These are phyloP conservation scores for Paramecium sexaurelia DNA, from an alignment of 73 alveolate species.

Conservation along the genomic window DNA sequence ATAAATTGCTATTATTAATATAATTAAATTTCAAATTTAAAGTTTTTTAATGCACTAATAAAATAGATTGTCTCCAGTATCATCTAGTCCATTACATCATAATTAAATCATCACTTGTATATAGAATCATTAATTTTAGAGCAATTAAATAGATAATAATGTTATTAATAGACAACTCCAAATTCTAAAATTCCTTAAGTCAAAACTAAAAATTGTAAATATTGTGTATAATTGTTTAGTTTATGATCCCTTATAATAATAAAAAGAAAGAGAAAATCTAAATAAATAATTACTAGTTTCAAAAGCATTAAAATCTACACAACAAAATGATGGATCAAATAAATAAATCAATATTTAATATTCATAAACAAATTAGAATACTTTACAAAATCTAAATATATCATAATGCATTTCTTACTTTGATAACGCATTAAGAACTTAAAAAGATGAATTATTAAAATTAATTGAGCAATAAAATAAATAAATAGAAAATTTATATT, in stretches of 20 bases:
- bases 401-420: background rate
- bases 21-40: conserved; percentile 5
- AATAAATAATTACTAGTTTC: background rate
- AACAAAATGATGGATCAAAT: background rate
- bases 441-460: background rate
- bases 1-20: background rate
- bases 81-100: conserved; percentile 19
- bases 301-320: background rate
- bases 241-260: background rate
- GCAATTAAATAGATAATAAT: background rate
- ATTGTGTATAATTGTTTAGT: background rate
- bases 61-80: conserved; percentile 1
- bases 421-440: background rate
- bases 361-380: background rate
- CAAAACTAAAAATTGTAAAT: background rate
- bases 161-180: background rate
- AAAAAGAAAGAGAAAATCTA: background rate
- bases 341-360: background rate
- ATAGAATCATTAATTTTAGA: background rate
- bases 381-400: background rate
- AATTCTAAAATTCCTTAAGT: background rate
- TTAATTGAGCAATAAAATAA: background rate
- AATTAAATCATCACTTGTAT: background rate
- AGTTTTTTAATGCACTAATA: background rate
- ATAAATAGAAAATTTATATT: background rate